A percentile compares a stretch with the other conserved stretches of the same genome.
Conservation (phyloP, 495 filamentous ascomycete species). For the Penicillium angulare region DNA sequence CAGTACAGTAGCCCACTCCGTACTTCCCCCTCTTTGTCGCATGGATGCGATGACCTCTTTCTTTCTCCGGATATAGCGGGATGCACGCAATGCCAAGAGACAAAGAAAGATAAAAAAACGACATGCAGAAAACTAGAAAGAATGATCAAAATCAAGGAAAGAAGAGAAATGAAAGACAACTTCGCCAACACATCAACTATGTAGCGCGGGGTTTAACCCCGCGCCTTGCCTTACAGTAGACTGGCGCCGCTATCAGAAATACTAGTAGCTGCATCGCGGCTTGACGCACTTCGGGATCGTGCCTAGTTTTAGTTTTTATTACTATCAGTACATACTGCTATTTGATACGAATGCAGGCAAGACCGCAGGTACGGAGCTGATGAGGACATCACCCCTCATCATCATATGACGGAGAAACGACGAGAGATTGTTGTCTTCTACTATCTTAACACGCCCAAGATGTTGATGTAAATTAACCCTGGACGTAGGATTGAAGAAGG, state of each 20-base stretch:
- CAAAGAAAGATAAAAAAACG: neutral
- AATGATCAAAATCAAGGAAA: conserved; percentile 19
- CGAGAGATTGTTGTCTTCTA: no score
- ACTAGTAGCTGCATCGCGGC: conserved; percentile 8
- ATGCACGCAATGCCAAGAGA: conserved; percentile 5
- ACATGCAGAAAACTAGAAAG: neutral
- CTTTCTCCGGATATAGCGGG: conserved; percentile 11
- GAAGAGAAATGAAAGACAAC: conserved; percentile 20
- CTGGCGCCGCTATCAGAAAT: conserved; percentile 4
- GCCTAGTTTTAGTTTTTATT: neutral
- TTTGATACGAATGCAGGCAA: conserved; percentile 5
- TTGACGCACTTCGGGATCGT: conserved; percentile 11
- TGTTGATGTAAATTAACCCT: no score
- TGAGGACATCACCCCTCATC: no score
- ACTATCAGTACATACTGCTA: neutral
- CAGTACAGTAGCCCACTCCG: no score
- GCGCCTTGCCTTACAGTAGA: neutral
- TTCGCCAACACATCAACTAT: conserved; percentile 27
- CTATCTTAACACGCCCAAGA: no score
- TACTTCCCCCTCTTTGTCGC: no score
- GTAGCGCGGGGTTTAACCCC: conserved; percentile 28
- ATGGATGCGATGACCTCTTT: neutral
- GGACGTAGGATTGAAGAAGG: no score
- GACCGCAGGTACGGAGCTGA: conserved; percentile 14
- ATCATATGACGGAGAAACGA: no score